phyloP scores from a whole-genome alignment of 306 rosid genomes.

The Benincasa hispida region DNA sequence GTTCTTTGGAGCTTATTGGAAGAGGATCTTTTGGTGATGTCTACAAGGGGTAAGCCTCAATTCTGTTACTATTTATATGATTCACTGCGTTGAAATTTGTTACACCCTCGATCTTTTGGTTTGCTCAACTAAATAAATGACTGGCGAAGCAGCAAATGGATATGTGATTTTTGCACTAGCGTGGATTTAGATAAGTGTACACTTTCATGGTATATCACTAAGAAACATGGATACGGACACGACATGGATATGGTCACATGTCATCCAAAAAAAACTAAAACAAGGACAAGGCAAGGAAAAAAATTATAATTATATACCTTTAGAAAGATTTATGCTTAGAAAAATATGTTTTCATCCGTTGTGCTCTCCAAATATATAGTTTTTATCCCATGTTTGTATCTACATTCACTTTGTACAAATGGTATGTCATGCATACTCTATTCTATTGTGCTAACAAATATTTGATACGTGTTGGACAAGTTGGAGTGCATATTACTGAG shows the following conservation, averaged over 20 bases:
- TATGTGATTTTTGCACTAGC: not conserved
- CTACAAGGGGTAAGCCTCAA: slow-evolving; percentile 67
- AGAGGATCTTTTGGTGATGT: slow-evolving; percentile 96
- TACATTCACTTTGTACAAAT: not conserved
- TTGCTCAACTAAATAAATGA: not conserved
- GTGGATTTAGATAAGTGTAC: not conserved
- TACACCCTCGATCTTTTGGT: not conserved
- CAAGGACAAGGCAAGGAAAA: not conserved
- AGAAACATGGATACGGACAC: not conserved
- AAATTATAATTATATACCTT: no score
- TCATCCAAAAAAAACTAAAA: not conserved
- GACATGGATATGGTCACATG: not conserved
- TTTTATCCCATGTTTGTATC: not conserved
- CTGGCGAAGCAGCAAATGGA: not conserved
- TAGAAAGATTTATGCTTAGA: not conserved
- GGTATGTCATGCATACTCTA: not conserved
- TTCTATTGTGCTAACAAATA: not conserved
- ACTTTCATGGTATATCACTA: not conserved
- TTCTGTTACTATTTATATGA: not conserved
- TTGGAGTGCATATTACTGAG: not conserved
- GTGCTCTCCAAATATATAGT: not conserved
- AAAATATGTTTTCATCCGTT: not conserved
- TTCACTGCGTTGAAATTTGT: not conserved
- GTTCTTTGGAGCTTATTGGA: slow-evolving; percentile 81
- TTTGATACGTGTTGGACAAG: not conserved